Percentiles rank a stretch among this genome's conserved stretches.
These are phyloP conservation scores for Boletus vinaceobasis DNA, from an alignment of 768 basidiomycete genomes.

Conservation along the genomic window DNA sequence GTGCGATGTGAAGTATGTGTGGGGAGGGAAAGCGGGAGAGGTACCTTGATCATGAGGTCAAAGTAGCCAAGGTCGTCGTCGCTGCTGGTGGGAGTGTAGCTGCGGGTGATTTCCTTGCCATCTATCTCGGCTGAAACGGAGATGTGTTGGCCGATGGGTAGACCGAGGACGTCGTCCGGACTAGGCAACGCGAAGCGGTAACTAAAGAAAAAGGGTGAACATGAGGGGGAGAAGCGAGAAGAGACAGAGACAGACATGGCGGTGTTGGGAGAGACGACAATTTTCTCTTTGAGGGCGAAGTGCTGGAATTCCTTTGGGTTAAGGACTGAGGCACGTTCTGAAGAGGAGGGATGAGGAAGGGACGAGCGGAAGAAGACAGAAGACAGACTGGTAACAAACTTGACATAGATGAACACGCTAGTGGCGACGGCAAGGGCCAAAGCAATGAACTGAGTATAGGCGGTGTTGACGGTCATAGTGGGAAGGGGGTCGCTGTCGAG, in stretches of 20 bases:
- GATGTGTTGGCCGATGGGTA: conserved; percentile 97
- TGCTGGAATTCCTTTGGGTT: conserved; percentile 75
- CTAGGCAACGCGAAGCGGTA: conserved; percentile 89
- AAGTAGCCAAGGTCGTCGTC: conserved; percentile 93
- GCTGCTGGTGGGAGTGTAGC: conserved; percentile 93
- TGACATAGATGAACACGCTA: conserved; percentile 51
- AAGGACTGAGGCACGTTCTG: conserved; percentile 69
- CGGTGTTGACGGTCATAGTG: conserved; percentile 15
- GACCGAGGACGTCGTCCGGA: conserved; percentile 74
- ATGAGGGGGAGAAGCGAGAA: not conserved
- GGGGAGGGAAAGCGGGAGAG: not conserved
- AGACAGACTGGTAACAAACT: conserved; percentile 44
- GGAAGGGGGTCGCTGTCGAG: conserved; percentile 24
- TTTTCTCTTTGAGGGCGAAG: conserved; percentile 80
- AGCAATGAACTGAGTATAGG: conserved; percentile 45
- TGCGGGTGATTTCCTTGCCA: conserved; percentile 86
- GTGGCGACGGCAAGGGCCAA: conserved; percentile 49
- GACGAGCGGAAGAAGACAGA: not conserved
- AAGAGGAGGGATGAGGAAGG: conserved; percentile 1
- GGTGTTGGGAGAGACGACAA: conserved; percentile 88
- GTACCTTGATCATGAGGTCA: conserved; percentile 94
- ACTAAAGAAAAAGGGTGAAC: conserved; percentile 38
- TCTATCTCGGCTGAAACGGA: conserved; percentile 86
- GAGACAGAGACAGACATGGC: conserved; percentile 64
- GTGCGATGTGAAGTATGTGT: not conserved